These are phyloP conservation scores for Amanita subjunquillea DNA, from an alignment of 768 basidiomycete species.

Conservation along the genomic window DNA sequence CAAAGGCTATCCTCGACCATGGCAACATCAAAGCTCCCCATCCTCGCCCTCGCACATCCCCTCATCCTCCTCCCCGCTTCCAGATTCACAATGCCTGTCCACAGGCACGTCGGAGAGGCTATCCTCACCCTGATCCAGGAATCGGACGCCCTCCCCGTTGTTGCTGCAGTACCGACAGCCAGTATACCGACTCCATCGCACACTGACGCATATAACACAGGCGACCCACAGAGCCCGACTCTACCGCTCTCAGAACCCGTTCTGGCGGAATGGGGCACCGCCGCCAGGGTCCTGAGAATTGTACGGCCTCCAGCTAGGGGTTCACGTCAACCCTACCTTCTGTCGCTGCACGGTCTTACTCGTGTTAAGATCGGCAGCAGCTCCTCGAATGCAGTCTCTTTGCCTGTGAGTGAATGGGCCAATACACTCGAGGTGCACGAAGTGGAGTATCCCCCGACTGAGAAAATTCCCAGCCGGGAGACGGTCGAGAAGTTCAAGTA, in stretches of 20 bases:
- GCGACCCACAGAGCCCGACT: background rate
- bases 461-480: slow-evolving; percentile 40
- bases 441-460: slow-evolving; percentile 38
- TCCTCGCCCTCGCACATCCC: slow-evolving; percentile 64
- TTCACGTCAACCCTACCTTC: slow-evolving; percentile 49
- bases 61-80: slow-evolving; percentile 68
- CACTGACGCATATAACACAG: slow-evolving; percentile 11
- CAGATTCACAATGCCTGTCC: slow-evolving; percentile 57
- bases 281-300: slow-evolving; percentile 63
- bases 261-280: slow-evolving; percentile 51
- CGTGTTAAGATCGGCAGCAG: slow-evolving; percentile 47
- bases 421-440: slow-evolving; percentile 26
- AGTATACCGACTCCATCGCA: too few species aligned
- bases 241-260: slow-evolving; percentile 9
- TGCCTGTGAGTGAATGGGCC: slow-evolving; percentile 18
- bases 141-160: slow-evolving; percentile 56
- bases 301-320: slow-evolving; percentile 49
- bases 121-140: slow-evolving; percentile 60
- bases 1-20: slow-evolving; percentile 11
- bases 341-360: slow-evolving; percentile 64
- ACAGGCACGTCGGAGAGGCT: slow-evolving; percentile 48
- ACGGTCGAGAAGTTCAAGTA: slow-evolving; percentile 58
- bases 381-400: slow-evolving; percentile 15
- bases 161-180: slow-evolving; percentile 53
- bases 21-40: slow-evolving; percentile 45